These are phyloP conservation scores for Talaromyces albobiverticillius DNA, from an alignment of 2,329 filamentous ascomycete genomes.

Conservation along the genomic window DNA sequence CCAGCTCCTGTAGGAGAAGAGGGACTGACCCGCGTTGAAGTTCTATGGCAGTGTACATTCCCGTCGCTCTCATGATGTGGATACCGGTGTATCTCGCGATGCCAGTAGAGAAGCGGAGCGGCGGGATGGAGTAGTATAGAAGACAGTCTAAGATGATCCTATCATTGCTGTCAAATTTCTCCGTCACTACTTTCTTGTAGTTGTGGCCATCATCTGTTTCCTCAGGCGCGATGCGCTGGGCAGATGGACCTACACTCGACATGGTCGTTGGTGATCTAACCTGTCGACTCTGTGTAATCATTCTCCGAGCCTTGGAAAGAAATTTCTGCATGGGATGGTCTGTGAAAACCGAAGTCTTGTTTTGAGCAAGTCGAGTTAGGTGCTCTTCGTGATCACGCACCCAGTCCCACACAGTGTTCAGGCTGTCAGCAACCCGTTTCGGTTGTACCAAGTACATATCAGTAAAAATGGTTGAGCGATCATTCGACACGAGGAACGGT, in stretches of 20 bases:
- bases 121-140: slow-evolving; percentile 49
- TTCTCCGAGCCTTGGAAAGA: slow-evolving; percentile 41
- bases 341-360: slow-evolving; percentile 24
- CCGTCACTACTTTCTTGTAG: slow-evolving; percentile 31
- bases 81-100: slow-evolving; percentile 51
- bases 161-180: slow-evolving; percentile 50
- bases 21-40: slow-evolving; percentile 39
- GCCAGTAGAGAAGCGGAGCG: slow-evolving; percentile 35
- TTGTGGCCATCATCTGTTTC: slow-evolving; percentile 26
- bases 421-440: slow-evolving; percentile 46
- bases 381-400: slow-evolving; percentile 50
- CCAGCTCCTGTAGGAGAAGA: slow-evolving; percentile 60
- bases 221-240: slow-evolving; percentile 25
- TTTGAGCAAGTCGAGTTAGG: slow-evolving; percentile 26
- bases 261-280: slow-evolving; percentile 42
- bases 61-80: slow-evolving; percentile 55
- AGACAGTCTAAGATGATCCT: slow-evolving; percentile 55
- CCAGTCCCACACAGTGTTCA: slow-evolving; percentile 55
- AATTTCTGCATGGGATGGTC: slow-evolving; percentile 43
- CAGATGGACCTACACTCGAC: slow-evolving; percentile 41
- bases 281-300: slow-evolving; percentile 41
- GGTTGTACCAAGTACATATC: slow-evolving; percentile 50
- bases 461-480: slow-evolving; percentile 32
- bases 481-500: slow-evolving; percentile 34
- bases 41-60: slow-evolving; percentile 50